These are phyloP conservation scores for Panicum virgatum DNA, from an alignment of 202 grass and related monocot species.

Conservation along the genomic window DNA sequence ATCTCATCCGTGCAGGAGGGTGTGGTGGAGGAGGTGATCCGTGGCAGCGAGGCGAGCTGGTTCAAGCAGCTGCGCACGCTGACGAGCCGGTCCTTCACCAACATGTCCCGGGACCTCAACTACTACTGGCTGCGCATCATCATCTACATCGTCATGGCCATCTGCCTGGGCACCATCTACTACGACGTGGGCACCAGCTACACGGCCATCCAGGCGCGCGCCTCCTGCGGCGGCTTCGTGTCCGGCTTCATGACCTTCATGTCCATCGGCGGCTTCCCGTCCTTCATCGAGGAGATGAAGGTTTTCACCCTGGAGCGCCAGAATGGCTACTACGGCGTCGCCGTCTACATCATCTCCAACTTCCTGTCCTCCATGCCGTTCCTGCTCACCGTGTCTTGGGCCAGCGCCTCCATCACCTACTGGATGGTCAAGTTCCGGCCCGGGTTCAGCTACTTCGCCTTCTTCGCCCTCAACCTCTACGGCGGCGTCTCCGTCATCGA, in stretches of 20 bases:
- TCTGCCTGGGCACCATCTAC: constrained; percentile 88
- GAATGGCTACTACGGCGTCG: constrained; percentile 88
- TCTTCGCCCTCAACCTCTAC: constrained; percentile 79
- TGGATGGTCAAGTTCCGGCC: constrained; percentile 88
- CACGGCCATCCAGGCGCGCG: constrained; percentile 70
- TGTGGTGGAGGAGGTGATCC: constrained; percentile 55
- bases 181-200: constrained; percentile 82
- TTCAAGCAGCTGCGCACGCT: constrained; percentile 79
- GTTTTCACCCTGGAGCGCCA: constrained; percentile 82
- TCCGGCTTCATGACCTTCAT: constrained; percentile 99
- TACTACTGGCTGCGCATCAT: constrained; percentile 90
- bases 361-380: constrained; percentile 93
- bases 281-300: constrained; percentile 99
- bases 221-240: constrained; percentile 84
- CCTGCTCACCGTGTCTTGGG: constrained; percentile 60
- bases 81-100: constrained; percentile 73
- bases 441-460: constrained; percentile 71
- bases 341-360: constrained; percentile 88
- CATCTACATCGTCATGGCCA: constrained; percentile 73
- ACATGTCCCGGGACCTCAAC: constrained; percentile 91
- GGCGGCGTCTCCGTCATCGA: constrained; percentile 81
- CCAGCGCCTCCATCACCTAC: constrained; percentile 73
- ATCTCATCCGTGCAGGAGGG: constrained; percentile 55
- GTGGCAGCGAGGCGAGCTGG: constrained; percentile 87
- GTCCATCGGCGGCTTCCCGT: constrained; percentile 97